Percentiles rank a stretch among this genome's conserved stretches.
Evolutionary conservation across 129 eudicot genomes (phyloP).

Genomic region (Escallonia herrerae): DNA sequence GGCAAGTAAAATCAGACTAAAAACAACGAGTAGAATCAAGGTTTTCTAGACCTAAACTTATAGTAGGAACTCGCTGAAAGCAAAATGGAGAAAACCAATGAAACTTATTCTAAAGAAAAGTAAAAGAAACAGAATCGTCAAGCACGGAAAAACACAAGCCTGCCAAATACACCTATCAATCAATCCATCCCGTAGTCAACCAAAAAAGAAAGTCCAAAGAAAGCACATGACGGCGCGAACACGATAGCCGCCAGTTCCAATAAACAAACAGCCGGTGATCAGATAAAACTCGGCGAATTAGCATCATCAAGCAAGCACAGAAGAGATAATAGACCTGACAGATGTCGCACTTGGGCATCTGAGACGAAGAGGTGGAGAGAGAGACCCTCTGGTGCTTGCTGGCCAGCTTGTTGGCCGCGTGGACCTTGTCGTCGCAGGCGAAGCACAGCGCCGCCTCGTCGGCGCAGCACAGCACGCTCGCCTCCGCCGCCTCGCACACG

Average conservation of each 20-base stretch:
- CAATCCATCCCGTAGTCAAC: neutral
- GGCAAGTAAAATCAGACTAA: neutral
- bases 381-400: slow-evolving; percentile 79
- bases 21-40: neutral
- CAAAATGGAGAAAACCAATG: neutral
- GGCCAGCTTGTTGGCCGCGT: slow-evolving; percentile 94
- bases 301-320: neutral
- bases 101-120: neutral
- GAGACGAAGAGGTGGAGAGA: slow-evolving; percentile 46
- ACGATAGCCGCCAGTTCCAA: no score
- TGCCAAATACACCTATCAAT: neutral
- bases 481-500: slow-evolving; percentile 84
- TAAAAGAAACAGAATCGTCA: neutral
- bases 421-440: slow-evolving; percentile 73
- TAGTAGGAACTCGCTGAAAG: no score
- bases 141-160: neutral
- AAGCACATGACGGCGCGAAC: neutral
- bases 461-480: slow-evolving; percentile 80
- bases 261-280: no score
- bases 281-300: neutral
- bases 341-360: slow-evolving; percentile 84
- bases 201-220: neutral
- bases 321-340: slow-evolving; percentile 54
- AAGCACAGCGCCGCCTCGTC: slow-evolving; percentile 91
- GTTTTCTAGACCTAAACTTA: neutral